Base-by-base conservation (phyloP, 1,284 basidiomycete species). In the Fomitopsis betulina region DNA sequence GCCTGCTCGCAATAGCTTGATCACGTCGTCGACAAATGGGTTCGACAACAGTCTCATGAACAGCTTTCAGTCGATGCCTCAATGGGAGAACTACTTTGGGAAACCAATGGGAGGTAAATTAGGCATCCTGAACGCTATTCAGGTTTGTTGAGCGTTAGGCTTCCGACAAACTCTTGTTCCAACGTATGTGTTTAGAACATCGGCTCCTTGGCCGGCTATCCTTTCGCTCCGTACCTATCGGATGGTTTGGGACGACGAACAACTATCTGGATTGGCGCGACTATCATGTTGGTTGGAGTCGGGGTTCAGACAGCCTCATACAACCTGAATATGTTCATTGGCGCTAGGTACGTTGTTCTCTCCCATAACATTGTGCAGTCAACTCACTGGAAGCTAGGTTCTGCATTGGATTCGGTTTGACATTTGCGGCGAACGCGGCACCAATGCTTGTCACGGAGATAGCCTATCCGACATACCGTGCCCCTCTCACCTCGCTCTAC, bases 41-140 rank as follows among this genome's bases (percentile, higher is more conserved):
- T 91, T 86, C 70, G 89, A 91, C 70, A 86, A 86, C 60, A 83
- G 80, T 71, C 83, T 89, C 81, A 87, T 89, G 87, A 90, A 89
- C 70, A 86, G 85, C 67, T 76, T 91, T 49, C 88, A 90, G 68
- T 82, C 80, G 50, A 76, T 89, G 61, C 58, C 65, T 25, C 82
- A 85, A 61, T 91, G 88, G 87, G 70, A 77, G 52, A 56, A 62
- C 9, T 85, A 83, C 67, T 90, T 90, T 70, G 63, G 76, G 57
- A 45, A 75, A 49, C 88, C 88, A 2, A 71, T 73, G 7, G 79
- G 80, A 37, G 73, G 78, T 15, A 84, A 75, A 63, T 78, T 91
- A 27, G 89, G 89, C 69, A 72, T 92, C 40, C 78, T 91, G 55
- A 91, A 89, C 67, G 89, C 88, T 56, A 89, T 90, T 58, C 89